phyloP scores from a whole-genome alignment of 108 stramenopile species.

The Epithemia pelagica region DNA sequence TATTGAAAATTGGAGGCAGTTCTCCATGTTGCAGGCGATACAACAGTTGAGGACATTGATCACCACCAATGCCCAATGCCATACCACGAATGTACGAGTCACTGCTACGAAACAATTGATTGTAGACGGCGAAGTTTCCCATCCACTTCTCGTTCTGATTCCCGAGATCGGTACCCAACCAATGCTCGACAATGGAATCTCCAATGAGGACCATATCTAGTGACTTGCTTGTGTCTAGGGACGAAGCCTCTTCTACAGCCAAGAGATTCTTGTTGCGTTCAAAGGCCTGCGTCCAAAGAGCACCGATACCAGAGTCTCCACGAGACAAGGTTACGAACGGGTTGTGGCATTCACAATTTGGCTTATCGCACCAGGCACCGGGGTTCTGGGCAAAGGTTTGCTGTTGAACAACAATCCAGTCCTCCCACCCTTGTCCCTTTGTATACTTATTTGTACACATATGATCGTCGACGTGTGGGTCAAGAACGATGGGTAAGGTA shows the following conservation, averaged over 20 bases:
- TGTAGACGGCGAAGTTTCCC: background rate
- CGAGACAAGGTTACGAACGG: background rate
- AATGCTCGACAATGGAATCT: slow-evolving; percentile 52
- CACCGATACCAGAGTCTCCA: background rate
- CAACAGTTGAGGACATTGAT: slow-evolving; percentile 17
- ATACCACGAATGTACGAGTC: slow-evolving; percentile 6
- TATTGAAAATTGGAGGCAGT: slow-evolving; percentile 9
- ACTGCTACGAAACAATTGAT: slow-evolving; percentile 1
- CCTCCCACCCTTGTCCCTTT: background rate
- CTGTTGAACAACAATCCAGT: background rate
- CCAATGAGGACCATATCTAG: slow-evolving; percentile 40
- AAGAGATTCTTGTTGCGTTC: slow-evolving; percentile 4
- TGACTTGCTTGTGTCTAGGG: no score
- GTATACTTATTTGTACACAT: background rate
- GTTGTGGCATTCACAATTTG: no score
- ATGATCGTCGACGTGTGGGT: background rate
- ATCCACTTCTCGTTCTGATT: slow-evolving; percentile 1
- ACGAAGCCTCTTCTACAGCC: background rate
- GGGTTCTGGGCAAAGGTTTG: background rate
- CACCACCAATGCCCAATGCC: slow-evolving; percentile 24
- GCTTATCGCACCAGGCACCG: no score
- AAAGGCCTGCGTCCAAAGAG: background rate
- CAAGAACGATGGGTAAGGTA: no score
- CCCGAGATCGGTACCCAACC: slow-evolving; percentile 37
- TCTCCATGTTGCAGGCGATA: slow-evolving; percentile 48